Evolutionary conservation across 192 early-diverging fungal species (phyloP), one percentile per base, ranked within the genome.

Genomic region (Podila epicladia): DNA sequence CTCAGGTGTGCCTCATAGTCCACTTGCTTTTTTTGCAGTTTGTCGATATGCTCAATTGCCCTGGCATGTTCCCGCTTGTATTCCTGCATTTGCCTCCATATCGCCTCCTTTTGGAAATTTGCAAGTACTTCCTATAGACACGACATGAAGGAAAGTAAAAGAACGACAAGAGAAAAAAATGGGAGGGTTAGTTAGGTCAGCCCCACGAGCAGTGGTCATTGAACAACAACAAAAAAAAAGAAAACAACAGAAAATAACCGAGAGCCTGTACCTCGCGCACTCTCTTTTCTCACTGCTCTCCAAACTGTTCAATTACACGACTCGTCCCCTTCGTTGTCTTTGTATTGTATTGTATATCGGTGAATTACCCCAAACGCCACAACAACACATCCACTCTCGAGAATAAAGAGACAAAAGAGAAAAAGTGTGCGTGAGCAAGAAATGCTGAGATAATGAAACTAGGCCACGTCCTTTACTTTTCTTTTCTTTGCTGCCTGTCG

Each of bases 31-130:
- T 79, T 72, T 45, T 89, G 83, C 19, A 90, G 78, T 29, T 75
- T 80, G 24, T 31, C 61, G 24, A 87, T 73, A n/a, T 72, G 69
- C 22, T 82, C 82, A 33, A 87, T 77, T 32, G 90, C 84, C 13
- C 84, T 67, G 26, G 67, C 62, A 49, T 83, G 83, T 59, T 91
- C 86, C 35, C 90, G 84, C 74, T 91, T 91, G 77, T 91, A 92
- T 67, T 90, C 89, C 83, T 90, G 87, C 91, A 92, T 91, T 70
- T 91, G 88, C 29, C 89, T 72, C 87, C 88, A 92, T 41, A 92
- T 92, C 17, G 89, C 90, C 17, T 92, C 90, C 72, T 90, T 92
- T 85, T 92, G 91, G 69, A 87, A 91, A 48, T 53, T 80, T 5
- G 59, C 55, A 4, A 79, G 41, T 20, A 60, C 63, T 15, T 80